Conservation (phyloP, 2,329 filamentous ascomycete genomes). For the Pseudocercospora musae region DNA sequence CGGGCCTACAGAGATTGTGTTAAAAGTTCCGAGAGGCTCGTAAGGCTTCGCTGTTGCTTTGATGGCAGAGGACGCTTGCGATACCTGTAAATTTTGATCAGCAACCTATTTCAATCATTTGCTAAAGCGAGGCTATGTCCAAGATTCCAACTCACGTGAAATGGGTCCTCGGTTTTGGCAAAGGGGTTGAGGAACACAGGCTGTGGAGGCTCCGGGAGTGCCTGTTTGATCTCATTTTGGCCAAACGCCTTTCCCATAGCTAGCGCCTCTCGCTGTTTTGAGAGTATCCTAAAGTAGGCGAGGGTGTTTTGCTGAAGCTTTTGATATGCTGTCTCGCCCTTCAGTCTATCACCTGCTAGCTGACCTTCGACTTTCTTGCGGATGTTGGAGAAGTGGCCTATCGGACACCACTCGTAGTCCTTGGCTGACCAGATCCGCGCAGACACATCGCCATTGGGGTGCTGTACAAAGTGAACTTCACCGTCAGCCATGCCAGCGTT, state of each 20-base stretch:
- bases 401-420: conserved; percentile 44
- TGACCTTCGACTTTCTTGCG: conserved; percentile 44
- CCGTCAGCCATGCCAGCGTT: conserved; percentile 38
- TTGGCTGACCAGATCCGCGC: conserved; percentile 46
- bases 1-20: not conserved
- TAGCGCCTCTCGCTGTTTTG: conserved; percentile 39
- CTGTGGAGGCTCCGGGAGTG: conserved; percentile 24
- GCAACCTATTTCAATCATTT: not conserved
- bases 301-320: conserved; percentile 38
- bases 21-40: not conserved
- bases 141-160: not conserved
- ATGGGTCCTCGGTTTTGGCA: conserved; percentile 6
- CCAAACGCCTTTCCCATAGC: conserved; percentile 32
- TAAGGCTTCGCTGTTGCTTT: conserved; percentile 1
- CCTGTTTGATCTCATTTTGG: conserved; percentile 31
- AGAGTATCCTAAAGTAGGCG: conserved; percentile 42
- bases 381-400: conserved; percentile 44
- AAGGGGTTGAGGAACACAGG: not conserved
- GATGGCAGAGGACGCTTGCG: not conserved
- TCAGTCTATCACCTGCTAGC: conserved; percentile 41
- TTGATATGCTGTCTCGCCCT: conserved; percentile 35
- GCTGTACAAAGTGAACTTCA: conserved; percentile 45
- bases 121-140: not conserved
- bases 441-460: conserved; percentile 48
- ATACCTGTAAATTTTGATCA: not conserved